Conservation (phyloP, 2,329 filamentous ascomycete species). For the Calonectria fujianensis region DNA sequence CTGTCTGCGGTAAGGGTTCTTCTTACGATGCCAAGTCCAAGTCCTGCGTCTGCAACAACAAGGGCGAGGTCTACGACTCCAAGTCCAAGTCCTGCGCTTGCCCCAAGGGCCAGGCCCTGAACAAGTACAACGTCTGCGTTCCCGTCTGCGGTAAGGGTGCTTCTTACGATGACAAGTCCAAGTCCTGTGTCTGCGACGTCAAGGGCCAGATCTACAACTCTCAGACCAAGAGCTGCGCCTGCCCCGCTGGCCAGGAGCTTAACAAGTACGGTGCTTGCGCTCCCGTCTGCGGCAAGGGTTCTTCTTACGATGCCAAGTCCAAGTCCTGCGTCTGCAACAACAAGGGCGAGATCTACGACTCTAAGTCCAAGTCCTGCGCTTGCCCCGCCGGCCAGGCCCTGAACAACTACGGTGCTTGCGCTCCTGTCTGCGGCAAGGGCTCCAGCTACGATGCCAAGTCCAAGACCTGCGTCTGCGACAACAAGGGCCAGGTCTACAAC, state of each 20-base stretch:
- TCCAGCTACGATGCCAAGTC: constrained; percentile 8
- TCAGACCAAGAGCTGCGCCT: constrained; percentile 39
- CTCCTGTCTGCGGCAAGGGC: constrained; percentile 9
- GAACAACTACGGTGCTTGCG: neutral
- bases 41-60: constrained; percentile 40
- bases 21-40: constrained; percentile 19
- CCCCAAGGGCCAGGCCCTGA: constrained; percentile 25
- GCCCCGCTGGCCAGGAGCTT: constrained; percentile 39
- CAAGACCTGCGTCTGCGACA: constrained; percentile 18
- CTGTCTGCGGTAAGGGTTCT: neutral
- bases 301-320: neutral
- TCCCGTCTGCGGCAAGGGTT: constrained; percentile 7
- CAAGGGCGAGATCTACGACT: constrained; percentile 27
- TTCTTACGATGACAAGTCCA: constrained; percentile 12
- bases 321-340: constrained; percentile 18
- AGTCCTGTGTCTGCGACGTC: constrained; percentile 15
- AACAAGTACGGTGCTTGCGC: neutral
- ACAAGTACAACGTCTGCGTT: constrained; percentile 5
- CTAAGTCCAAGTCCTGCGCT: constrained; percentile 8
- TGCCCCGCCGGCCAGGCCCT: constrained; percentile 14
- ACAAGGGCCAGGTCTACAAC: constrained; percentile 31
- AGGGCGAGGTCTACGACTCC: constrained; percentile 3
- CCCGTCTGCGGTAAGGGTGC: neutral
- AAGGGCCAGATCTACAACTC: constrained; percentile 31
- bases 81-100: constrained; percentile 3